Base-by-base conservation (phyloP, 495 filamentous ascomycete genomes). In the Lophiostoma macrostomum region DNA sequence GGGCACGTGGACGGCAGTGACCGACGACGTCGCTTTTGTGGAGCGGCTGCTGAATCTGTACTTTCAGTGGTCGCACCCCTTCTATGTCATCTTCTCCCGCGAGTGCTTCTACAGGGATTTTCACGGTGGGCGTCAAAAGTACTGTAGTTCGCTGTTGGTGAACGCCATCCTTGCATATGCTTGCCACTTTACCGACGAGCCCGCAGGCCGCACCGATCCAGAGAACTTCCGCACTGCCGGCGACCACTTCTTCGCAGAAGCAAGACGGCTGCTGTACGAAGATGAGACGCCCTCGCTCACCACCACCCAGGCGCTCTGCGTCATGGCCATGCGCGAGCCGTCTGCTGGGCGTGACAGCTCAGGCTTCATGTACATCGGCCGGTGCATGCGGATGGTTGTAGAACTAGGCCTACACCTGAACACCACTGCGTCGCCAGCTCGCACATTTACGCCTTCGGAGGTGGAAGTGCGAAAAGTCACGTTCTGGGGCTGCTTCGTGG, bases 41-140 rank as follows among this genome's bases (percentile, higher is more conserved):
- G 70, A 79, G 46, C 82, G 87, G 54, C 73, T 87, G 19, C 69
- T 87, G 31, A 72, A 80, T 13, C 69, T 91, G 13, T 91, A 88
- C 67, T 91, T 94, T 51, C 80, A 78, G 61, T 93, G 88, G 88
- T 82, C 86, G 60, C 86, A 91, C 56, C 85, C 86, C 1, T 85
- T 81, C 46, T 83, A 86, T 61, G 79, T 82, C 6, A 75, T 86
- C 3, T 76, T 94, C 31, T 82, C 81, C 49, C 83, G 88, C 43
- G 80, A 83, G 39, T 77, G 86, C 45, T 91, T 94, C 61, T 67
- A 86, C 47, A 69, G 76, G 22, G 87, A 90, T 62, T 82, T 87
- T 58, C 57, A 62, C 5, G 66, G 62, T 13, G 76, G 80, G 12
- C 64, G 76, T 39, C 57, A 71, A 38, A 75, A 81, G 32, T 87